Base-by-base conservation (phyloP, 2,329 filamentous ascomycete species). In the Colletotrichum sp. region DNA sequence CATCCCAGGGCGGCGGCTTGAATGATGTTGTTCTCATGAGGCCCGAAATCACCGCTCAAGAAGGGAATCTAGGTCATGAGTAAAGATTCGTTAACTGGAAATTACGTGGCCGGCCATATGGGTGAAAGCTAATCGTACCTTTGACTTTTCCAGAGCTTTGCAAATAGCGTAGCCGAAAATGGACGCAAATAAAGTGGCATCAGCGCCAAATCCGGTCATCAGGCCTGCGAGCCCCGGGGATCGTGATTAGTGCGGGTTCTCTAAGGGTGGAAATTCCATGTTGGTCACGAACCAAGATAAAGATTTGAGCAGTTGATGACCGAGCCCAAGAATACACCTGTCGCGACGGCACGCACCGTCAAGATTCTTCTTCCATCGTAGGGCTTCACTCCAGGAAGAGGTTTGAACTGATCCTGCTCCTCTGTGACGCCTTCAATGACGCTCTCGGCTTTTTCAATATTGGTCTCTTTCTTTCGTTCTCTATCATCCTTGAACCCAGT, bases 1-100 rank as follows among this genome's bases (percentile, higher is more conserved):
- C 61, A 63, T 29, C 77, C 77, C 2, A 68, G 59, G 1, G 75
- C 66, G 8, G 71, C 44, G n/a, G 44, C 44, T 52, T 52, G 44
- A n/a, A 52, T 52, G 44, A 52, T 52, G 4, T 52, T 52, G 11
- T 52, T 52, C 44, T 52, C 44, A 22, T 52, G 44, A 22, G 44
- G 44, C n/a, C 44, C 44, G n/a, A 52, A 52, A 52, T 52, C 44
- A 13, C 44, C 44, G 3, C 44, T 52, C 12, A 52, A 52, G 44
- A 52, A 52, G 44, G 44, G 44, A 13, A 52, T 0, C 44, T 52
- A 13, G 44, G 2, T 22, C n/a, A 22, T 52, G 44, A 2, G 44
- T 7, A 22, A 22, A 49, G 19, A 6, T 49, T 52, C 2, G 44
- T 52, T 52, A 22, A 3, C 44, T 52, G 6, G 1, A 8, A 52